Percentiles rank a stretch among this genome's conserved stretches.
Conservation (phyloP, 306 rosid species). For the Prunus mira region DNA sequence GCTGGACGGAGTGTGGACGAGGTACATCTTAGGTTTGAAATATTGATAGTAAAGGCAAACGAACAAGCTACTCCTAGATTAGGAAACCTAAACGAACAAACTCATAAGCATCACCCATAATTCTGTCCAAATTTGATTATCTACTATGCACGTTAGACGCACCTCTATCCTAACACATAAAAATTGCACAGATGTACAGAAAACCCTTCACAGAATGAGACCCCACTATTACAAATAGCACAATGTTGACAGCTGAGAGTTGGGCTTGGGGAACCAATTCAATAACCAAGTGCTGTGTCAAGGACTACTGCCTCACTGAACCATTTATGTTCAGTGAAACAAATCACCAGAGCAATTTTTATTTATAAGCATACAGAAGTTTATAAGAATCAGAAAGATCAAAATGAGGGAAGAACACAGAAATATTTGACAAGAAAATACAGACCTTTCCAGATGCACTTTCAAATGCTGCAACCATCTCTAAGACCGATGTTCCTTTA, state of each 20-base stretch:
- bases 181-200: not conserved
- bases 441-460: constrained; percentile 86
- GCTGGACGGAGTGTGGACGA: not conserved
- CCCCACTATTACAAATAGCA: not conserved
- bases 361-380: not conserved
- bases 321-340: not conserved
- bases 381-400: not conserved
- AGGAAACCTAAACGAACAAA: not conserved
- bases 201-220: not conserved
- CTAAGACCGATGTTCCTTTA: constrained; percentile 92
- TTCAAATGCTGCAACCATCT: constrained; percentile 93
- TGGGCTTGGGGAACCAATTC: not conserved
- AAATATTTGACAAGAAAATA: not conserved
- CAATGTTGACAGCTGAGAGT: not conserved
- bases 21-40: not conserved
- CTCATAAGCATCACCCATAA: not conserved
- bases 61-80: not conserved
- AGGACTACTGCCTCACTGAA: not conserved
- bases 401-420: not conserved
- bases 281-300: not conserved
- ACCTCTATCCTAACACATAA: not conserved
- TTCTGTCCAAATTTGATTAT: not conserved
- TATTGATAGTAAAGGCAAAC: not conserved
- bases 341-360: not conserved
- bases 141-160: not conserved